Evolutionary conservation across 2,329 filamentous ascomycete species (phyloP).

Genomic region (Diaporthe sp.): DNA sequence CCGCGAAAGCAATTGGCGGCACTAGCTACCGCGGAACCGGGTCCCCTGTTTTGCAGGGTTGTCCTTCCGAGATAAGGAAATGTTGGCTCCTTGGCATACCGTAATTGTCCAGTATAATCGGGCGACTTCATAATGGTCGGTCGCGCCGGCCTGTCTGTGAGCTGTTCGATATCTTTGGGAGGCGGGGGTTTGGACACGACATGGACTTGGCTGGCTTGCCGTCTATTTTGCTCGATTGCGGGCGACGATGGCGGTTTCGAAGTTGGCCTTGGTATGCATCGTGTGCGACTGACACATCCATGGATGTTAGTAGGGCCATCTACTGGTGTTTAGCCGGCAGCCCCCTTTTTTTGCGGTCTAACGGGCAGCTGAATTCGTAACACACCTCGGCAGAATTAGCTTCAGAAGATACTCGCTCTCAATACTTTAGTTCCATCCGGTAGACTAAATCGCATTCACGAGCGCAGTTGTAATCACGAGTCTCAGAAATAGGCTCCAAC

Average conservation of each 20-base stretch:
- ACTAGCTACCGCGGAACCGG: conserved; percentile 7
- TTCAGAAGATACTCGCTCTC: not conserved
- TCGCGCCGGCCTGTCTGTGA: not conserved
- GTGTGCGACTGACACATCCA: not conserved
- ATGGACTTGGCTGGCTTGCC: not conserved
- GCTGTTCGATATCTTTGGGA: not conserved
- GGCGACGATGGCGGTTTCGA: not conserved
- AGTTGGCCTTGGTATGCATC: not conserved
- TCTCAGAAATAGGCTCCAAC: not conserved
- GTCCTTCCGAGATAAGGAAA: conserved; percentile 33
- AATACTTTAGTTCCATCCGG: not conserved
- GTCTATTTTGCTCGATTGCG: not conserved
- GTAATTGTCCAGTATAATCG: conserved; percentile 30
- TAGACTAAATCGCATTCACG: not conserved
- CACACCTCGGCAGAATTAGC: not conserved
- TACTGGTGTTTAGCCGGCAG: not conserved
- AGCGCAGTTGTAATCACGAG: not conserved
- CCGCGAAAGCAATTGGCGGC: not conserved
- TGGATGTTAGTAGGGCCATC: not conserved
- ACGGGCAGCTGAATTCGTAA: not conserved
- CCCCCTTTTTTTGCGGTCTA: not conserved
- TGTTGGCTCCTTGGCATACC: conserved; percentile 13
- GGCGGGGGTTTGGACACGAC: not conserved
- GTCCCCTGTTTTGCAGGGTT: conserved; percentile 17
- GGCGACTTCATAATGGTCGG: not conserved